These are phyloP conservation scores for Tulasnella sp. DNA, from an alignment of 768 basidiomycete genomes.

Conservation along the genomic window DNA sequence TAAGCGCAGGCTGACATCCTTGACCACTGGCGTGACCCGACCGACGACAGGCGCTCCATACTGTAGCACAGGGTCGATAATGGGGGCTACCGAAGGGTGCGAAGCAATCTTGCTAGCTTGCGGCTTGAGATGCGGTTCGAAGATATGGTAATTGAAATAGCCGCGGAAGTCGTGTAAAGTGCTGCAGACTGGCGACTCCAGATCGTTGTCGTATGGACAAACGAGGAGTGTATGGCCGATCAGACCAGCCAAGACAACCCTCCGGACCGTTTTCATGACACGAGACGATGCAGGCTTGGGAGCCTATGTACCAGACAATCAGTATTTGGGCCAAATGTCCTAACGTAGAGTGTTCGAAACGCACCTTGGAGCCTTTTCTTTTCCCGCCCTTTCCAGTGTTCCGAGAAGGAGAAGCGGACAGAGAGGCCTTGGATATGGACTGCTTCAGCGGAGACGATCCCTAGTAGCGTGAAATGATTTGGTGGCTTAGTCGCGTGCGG, in stretches of 20 bases:
- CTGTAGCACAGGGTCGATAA: slow-evolving; percentile 1
- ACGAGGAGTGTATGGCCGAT: slow-evolving; percentile 10
- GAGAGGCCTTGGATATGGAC: slow-evolving; percentile 18
- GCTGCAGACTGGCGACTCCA: slow-evolving; percentile 12
- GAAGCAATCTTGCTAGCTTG: neutral
- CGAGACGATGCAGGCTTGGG: neutral
- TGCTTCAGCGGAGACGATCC: slow-evolving; percentile 21
- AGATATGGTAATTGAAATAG: neutral
- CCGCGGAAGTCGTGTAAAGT: slow-evolving; percentile 3
- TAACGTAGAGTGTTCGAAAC: neutral
- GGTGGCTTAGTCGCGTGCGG: neutral
- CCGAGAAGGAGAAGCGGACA: neutral
- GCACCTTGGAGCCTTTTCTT: neutral
- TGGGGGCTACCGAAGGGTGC: neutral
- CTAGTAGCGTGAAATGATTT: slow-evolving; percentile 2
- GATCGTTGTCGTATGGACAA: slow-evolving; percentile 17
- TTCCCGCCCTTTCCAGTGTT: neutral
- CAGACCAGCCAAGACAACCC: neutral
- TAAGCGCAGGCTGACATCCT: neutral
- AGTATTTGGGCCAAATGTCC: neutral
- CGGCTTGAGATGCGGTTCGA: slow-evolving; percentile 17
- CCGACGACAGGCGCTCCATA: neutral
- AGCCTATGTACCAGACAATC: neutral
- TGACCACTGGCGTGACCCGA: neutral
- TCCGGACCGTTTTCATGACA: neutral